A percentile compares a stretch with the other conserved stretches of the same genome.
Conservation (phyloP, 1,284 basidiomycete species). For the Megacollybia platyphylla region DNA sequence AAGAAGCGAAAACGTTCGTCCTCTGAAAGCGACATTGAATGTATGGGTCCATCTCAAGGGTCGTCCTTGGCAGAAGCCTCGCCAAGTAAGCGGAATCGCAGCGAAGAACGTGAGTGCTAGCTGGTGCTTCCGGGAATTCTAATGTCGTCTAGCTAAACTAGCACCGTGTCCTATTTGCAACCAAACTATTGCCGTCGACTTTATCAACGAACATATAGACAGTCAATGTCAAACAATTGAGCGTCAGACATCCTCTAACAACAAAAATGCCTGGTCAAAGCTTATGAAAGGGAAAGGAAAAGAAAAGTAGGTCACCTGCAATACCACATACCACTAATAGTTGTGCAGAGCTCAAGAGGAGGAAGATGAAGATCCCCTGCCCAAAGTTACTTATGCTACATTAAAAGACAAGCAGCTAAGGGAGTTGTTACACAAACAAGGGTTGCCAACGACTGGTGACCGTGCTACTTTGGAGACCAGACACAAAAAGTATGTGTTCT, state of each 20-base stretch:
- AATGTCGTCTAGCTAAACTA: conserved; percentile 3
- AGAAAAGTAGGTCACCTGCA: conserved; percentile 22
- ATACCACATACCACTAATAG: conserved; percentile 1
- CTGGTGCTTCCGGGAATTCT: no score
- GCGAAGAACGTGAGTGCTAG: background rate
- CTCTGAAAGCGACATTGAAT: conserved; percentile 9
- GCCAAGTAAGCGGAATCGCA: background rate
- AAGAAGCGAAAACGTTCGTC: conserved; percentile 10
- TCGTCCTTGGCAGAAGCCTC: background rate
- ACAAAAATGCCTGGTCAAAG: conserved; percentile 32
- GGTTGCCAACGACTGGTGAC: conserved; percentile 39
- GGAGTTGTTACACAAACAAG: conserved; percentile 41
- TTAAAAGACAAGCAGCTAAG: conserved; percentile 50
- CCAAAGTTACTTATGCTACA: conserved; percentile 53
- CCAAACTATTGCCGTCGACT: conserved; percentile 23
- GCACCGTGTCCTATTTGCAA: conserved; percentile 49
- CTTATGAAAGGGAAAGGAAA: conserved; percentile 40
- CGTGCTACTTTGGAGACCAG: conserved; percentile 36
- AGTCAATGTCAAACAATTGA: conserved; percentile 24
- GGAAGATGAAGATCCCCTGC: conserved; percentile 27
- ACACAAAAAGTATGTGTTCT: conserved; percentile 38
- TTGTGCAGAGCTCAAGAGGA: conserved; percentile 8
- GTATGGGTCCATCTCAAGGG: background rate
- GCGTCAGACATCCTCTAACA: conserved; percentile 17
- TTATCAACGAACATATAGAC: conserved; percentile 53